phyloP scores from a whole-genome alignment of 129 eudicot genomes.

The Pittosporum tobira region DNA sequence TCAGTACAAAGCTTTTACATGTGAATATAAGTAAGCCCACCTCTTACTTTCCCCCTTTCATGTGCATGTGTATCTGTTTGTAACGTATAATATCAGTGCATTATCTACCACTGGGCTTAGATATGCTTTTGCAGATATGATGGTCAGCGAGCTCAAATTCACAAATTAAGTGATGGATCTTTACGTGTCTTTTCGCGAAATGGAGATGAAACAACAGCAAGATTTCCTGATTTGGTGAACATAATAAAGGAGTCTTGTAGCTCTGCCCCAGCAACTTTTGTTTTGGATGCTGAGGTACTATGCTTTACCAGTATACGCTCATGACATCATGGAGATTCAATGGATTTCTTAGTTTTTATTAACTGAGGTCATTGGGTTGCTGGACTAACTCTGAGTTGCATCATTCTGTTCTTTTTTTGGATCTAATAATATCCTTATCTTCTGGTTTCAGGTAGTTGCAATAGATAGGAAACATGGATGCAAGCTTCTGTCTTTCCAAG shows the following conservation, averaged over 20 bases:
- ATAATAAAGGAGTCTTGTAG: constrained; percentile 57
- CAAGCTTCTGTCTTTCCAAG: constrained; percentile 93
- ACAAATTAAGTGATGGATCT: constrained; percentile 70
- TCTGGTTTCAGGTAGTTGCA: constrained; percentile 71
- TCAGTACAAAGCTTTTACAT: constrained; percentile 64
- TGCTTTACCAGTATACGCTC: background rate
- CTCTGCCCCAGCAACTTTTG: constrained; percentile 47
- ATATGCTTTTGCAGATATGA: constrained; percentile 56
- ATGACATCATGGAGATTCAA: background rate
- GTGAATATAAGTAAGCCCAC: constrained; percentile 71
- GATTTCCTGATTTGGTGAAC: constrained; percentile 74
- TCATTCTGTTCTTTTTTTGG: background rate
- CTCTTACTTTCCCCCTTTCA: background rate
- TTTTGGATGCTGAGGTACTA: constrained; percentile 89
- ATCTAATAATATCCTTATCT: background rate
- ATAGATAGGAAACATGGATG: constrained; percentile 61
- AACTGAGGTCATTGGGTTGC: constrained; percentile 2
- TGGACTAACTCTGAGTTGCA: background rate
- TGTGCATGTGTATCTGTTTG: background rate
- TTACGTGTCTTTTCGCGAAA: constrained; percentile 82
- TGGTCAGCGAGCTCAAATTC: constrained; percentile 98
- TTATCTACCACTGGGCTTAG: background rate
- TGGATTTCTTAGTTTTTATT: background rate
- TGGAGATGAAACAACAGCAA: constrained; percentile 84
- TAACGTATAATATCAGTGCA: background rate